These are phyloP conservation scores for Umbilicaria muhlenbergii DNA, from an alignment of 495 filamentous ascomycete species.

Conservation along the genomic window DNA sequence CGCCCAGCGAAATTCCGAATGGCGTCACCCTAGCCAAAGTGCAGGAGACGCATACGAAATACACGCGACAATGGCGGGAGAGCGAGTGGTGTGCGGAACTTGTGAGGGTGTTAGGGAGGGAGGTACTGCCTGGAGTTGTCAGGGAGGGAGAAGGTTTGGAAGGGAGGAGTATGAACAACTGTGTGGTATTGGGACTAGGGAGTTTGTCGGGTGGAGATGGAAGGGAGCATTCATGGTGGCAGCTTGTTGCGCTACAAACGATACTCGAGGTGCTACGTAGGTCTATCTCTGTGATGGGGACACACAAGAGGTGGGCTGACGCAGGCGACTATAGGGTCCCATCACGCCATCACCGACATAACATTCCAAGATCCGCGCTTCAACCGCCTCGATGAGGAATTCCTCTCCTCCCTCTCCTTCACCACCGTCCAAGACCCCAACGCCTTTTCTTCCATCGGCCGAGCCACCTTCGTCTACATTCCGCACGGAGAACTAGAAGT, in stretches of 20 bases:
- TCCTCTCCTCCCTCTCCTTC: conserved; percentile 36
- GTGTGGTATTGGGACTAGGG: conserved; percentile 39
- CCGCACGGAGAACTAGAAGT: conserved; percentile 16
- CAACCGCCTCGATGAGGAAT: conserved; percentile 40
- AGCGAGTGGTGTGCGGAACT: conserved; percentile 2
- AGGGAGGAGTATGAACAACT: conserved; percentile 3
- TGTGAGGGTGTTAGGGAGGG: neutral
- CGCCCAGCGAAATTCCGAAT: conserved; percentile 20
- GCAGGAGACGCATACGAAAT: conserved; percentile 6
- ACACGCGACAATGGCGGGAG: conserved; percentile 1
- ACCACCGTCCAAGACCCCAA: conserved; percentile 38
- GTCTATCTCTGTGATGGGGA: neutral
- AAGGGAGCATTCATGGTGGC: conserved; percentile 24
- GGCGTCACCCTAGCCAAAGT: conserved; percentile 25
- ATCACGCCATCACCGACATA: conserved; percentile 14
- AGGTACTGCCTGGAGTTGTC: neutral
- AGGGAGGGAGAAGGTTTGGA: too few relatives aligned
- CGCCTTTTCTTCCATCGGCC: conserved; percentile 37
- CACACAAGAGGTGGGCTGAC: neutral
- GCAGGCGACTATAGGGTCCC: neutral
- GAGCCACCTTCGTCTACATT: conserved; percentile 45
- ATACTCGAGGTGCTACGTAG: conserved; percentile 27
- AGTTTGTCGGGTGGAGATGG: conserved; percentile 24
- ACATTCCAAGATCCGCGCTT: conserved; percentile 61
- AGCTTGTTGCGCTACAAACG: conserved; percentile 46